phyloP scores from a whole-genome alignment of 805 yeast genomes.

The Ogataea trehalophila region DNA sequence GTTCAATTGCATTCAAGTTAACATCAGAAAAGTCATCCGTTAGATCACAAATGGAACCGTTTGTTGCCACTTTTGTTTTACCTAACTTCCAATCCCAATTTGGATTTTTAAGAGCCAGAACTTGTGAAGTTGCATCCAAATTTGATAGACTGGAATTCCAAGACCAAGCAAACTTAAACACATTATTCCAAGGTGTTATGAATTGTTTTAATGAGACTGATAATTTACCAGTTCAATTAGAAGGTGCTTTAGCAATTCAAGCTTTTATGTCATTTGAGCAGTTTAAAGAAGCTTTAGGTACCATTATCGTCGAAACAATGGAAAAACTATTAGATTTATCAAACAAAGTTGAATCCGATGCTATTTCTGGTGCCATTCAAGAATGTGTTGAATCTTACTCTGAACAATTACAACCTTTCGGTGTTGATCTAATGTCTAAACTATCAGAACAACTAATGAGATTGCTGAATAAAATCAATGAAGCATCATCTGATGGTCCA shows the following conservation, averaged over 20 bases:
- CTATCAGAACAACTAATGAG: conserved; percentile 72
- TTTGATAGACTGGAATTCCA: conserved; percentile 58
- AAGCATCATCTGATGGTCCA: conserved; percentile 44
- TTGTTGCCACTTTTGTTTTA: conserved; percentile 57
- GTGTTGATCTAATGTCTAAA: conserved; percentile 55
- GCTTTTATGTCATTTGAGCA: conserved; percentile 60
- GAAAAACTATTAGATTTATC: conserved; percentile 70
- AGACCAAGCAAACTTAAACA: conserved; percentile 31
- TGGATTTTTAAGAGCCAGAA: conserved; percentile 71
- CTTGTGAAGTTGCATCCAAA: conserved; percentile 60
- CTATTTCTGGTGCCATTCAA: conserved; percentile 87
- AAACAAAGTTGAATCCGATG: conserved; percentile 80
- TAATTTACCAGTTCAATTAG: conserved; percentile 71
- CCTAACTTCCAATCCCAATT: conserved; percentile 63
- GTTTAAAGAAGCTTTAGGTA: conserved; percentile 63
- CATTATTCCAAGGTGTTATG: conserved; percentile 43
- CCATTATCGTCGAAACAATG: conserved; percentile 76
- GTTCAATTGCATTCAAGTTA: conserved; percentile 61
- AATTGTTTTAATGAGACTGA: conserved; percentile 42
- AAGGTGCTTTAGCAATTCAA: conserved; percentile 83
- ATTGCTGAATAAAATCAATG: conserved; percentile 66
- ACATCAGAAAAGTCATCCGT: conserved; percentile 53
- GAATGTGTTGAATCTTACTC: conserved; percentile 89
- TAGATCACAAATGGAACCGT: conserved; percentile 58
- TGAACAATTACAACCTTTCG: conserved; percentile 88